phyloP scores from a whole-genome alignment of 192 early-diverging fungal species.

The Backusella mclennaniae region DNA sequence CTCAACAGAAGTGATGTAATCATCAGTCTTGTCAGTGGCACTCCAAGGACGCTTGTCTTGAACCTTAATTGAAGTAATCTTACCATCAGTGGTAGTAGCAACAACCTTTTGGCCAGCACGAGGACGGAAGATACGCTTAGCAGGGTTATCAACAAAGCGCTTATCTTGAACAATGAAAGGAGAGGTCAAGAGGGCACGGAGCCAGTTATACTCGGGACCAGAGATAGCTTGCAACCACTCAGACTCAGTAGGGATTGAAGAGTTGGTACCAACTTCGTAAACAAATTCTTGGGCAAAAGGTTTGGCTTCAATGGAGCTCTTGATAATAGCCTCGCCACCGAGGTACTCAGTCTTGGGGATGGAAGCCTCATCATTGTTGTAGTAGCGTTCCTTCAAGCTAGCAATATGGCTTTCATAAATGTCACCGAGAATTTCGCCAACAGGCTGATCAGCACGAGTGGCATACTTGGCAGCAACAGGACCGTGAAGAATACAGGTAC shows the following conservation, averaged over 20 bases:
- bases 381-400: slow-evolving; percentile 68
- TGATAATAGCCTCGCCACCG: slow-evolving; percentile 46
- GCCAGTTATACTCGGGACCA: slow-evolving; percentile 75
- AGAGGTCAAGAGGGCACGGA: slow-evolving; percentile 78
- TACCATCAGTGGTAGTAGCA: slow-evolving; percentile 29
- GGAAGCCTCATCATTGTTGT: slow-evolving; percentile 52
- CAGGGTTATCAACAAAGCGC: slow-evolving; percentile 63
- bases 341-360: slow-evolving; percentile 85
- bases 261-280: slow-evolving; percentile 55
- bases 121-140: slow-evolving; percentile 62
- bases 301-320: slow-evolving; percentile 41
- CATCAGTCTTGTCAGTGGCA: slow-evolving; percentile 47
- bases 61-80: slow-evolving; percentile 48
- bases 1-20: slow-evolving; percentile 47
- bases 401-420: slow-evolving; percentile 82
- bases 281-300: slow-evolving; percentile 44
- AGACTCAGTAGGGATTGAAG: slow-evolving; percentile 48
- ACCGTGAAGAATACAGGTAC: slow-evolving; percentile 87
- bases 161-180: slow-evolving; percentile 78
- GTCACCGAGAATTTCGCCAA: slow-evolving; percentile 82
- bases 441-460: slow-evolving; percentile 76
- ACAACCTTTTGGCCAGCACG: slow-evolving; percentile 55
- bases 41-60: slow-evolving; percentile 56
- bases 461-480: slow-evolving; percentile 78
- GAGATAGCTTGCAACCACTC: slow-evolving; percentile 75